Evolutionary conservation across 306 rosid species (phyloP).

Genomic region (Cucurbita maxima): DNA sequence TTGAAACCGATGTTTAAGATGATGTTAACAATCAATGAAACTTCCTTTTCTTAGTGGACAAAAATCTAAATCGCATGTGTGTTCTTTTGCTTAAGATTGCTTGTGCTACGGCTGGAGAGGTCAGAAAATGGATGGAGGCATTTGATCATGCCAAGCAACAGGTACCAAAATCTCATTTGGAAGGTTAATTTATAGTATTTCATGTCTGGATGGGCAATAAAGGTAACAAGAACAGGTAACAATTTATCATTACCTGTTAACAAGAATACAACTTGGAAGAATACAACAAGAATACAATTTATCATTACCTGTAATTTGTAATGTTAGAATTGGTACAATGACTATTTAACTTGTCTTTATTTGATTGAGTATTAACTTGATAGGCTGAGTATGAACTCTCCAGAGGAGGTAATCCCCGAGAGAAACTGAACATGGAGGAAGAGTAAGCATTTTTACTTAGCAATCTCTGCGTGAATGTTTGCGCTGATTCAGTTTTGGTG

Average conservation of each 20-base stretch:
- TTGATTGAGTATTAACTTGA: slow-evolving; percentile 13
- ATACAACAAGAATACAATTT: too few species aligned
- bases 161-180: slow-evolving; percentile 28
- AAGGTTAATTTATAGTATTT: not conserved
- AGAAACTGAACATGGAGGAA: slow-evolving; percentile 43
- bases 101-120: slow-evolving; percentile 60
- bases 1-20: too few species aligned
- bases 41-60: not conserved
- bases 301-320: not conserved
- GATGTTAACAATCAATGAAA: not conserved
- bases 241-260: not conserved
- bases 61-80: not conserved
- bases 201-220: not conserved
- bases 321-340: not conserved
- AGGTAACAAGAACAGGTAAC: not conserved
- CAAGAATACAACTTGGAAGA: not conserved
- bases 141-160: slow-evolving; percentile 84
- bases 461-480: slow-evolving; percentile 4
- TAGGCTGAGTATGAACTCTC: slow-evolving; percentile 72
- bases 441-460: slow-evolving; percentile 41
- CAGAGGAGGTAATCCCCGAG: slow-evolving; percentile 32
- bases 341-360: slow-evolving; percentile 8
- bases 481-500: not conserved
- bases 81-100: slow-evolving; percentile 45
- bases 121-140: slow-evolving; percentile 77